Conservation (phyloP, 2,329 filamentous ascomycete species). For the Cladosporium oxysporum region DNA sequence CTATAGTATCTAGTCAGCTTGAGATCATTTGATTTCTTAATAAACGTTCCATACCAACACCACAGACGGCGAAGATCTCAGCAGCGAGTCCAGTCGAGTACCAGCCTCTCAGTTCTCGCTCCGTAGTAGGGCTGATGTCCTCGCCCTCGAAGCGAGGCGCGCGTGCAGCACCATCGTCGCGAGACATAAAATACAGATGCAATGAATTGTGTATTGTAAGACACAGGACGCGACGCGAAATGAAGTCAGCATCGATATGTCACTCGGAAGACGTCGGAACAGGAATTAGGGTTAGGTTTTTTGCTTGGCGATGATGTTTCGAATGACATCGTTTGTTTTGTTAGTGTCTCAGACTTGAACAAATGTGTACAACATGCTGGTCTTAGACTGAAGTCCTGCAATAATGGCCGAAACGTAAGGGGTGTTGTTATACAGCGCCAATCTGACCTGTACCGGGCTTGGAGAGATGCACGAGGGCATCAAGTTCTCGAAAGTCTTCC, state of each 20-base stretch:
- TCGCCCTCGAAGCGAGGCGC: slow-evolving; percentile 31
- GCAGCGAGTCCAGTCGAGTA: slow-evolving; percentile 63
- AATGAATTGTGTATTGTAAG: neutral
- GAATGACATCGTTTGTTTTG: neutral
- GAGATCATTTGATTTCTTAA: neutral
- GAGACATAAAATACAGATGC: slow-evolving; percentile 7
- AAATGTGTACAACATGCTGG: neutral
- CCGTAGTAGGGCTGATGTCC: slow-evolving; percentile 30
- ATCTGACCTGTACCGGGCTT: neutral
- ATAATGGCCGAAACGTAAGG: neutral
- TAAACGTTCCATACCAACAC: slow-evolving; percentile 60
- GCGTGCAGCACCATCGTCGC: neutral
- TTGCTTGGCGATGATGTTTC: neutral
- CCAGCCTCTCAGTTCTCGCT: slow-evolving; percentile 33
- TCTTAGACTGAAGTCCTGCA: neutral
- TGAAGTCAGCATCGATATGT: neutral
- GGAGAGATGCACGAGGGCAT: neutral
- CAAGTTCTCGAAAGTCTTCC: neutral
- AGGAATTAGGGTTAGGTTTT: neutral
- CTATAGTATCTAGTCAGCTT: slow-evolving; percentile 46
- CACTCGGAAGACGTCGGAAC: neutral
- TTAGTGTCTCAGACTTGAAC: neutral
- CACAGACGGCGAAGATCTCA: slow-evolving; percentile 92
- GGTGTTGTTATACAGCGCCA: neutral
- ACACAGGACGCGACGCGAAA: neutral